Evolutionary conservation across 257 asterid species (phyloP), one percentile per base, ranked within the genome.

Genomic region (Nicotiana obtusifolia): DNA sequence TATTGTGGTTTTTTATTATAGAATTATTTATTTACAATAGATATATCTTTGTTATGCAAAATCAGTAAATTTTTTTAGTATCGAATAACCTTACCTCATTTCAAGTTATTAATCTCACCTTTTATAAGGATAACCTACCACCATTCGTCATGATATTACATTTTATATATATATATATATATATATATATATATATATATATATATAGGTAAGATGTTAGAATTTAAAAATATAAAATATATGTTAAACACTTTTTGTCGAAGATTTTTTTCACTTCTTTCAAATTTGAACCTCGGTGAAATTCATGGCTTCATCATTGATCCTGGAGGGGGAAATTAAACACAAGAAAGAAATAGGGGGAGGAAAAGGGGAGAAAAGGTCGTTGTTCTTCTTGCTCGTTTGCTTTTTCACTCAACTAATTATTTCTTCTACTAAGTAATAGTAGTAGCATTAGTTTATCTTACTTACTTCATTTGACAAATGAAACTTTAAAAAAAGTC

Each of bases 311-410:
- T 33, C 1, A 7, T 7, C 44, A 1, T 4, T 3, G 4, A 35
- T 35, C 44, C 10, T 1, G 2, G 7, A 2, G 0, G 10, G 7
- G 47, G 7, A 37, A 37, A 37, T 37, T 37, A 37, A 37, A 37
- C 35, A 20, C 78, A 37, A 59, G 17, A 31, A 35, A 57, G 54
- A 10, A 28, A 56, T 54, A 6, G 68, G 37, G 79, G 2, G 53
- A 24, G 7, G 57, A 8, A 31, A 9, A 49, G 10, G 37, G 84
- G 82, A 89, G 86, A 89, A 89, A 84, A 84, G 84, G 93, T 89
- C 89, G 90, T 88, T 86, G 81, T 88, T 85, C 64, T 84, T 80
- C 81, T 85, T 81, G 86, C 68, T 81, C 81, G 77, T 82, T 90
- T 79, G 87, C 79, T 84, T 82, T 87, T 78, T 86, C 33, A 84